These are phyloP conservation scores for Rhynchosporium agropyri DNA, from an alignment of 2,329 filamentous ascomycete genomes.

Conservation along the genomic window DNA sequence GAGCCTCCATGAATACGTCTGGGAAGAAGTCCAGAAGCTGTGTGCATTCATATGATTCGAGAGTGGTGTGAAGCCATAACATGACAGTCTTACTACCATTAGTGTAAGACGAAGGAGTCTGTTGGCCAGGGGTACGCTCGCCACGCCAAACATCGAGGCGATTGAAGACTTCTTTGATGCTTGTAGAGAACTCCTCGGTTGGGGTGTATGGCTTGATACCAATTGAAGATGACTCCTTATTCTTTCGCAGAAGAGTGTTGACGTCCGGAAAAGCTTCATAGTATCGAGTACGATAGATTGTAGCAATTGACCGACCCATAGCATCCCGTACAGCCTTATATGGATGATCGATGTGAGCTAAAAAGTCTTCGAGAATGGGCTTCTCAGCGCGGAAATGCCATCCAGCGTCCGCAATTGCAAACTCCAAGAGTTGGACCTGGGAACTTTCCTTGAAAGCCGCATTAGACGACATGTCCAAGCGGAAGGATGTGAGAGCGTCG, in stretches of 20 bases:
- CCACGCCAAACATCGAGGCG: constrained; percentile 86
- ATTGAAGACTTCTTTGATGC: constrained; percentile 74
- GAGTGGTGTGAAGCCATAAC: constrained; percentile 88
- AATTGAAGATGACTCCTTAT: constrained; percentile 78
- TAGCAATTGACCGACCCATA: constrained; percentile 85
- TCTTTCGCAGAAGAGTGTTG: constrained; percentile 70
- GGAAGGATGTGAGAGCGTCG: constrained; percentile 79
- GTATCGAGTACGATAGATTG: constrained; percentile 88
- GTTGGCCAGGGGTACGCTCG: constrained; percentile 81
- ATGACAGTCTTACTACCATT: constrained; percentile 95
- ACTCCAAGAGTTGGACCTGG: constrained; percentile 88
- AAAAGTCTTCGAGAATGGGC: constrained; percentile 86
- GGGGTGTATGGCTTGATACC: constrained; percentile 84
- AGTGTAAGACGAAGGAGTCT: constrained; percentile 92
- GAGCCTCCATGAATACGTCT: constrained; percentile 82
- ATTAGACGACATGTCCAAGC: constrained; percentile 91
- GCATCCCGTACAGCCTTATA: constrained; percentile 97
- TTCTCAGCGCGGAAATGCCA: constrained; percentile 96
- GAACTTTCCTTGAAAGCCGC: constrained; percentile 99
- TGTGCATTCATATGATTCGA: constrained; percentile 91
- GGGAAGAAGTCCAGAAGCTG: constrained; percentile 92
- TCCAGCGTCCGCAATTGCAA: constrained; percentile 81
- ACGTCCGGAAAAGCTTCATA: constrained; percentile 92
- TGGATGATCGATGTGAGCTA: constrained; percentile 90
- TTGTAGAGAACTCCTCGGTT: constrained; percentile 70